These are phyloP conservation scores for Diaporthe ilicicola DNA, from an alignment of 2,329 filamentous ascomycete species.

Conservation along the genomic window DNA sequence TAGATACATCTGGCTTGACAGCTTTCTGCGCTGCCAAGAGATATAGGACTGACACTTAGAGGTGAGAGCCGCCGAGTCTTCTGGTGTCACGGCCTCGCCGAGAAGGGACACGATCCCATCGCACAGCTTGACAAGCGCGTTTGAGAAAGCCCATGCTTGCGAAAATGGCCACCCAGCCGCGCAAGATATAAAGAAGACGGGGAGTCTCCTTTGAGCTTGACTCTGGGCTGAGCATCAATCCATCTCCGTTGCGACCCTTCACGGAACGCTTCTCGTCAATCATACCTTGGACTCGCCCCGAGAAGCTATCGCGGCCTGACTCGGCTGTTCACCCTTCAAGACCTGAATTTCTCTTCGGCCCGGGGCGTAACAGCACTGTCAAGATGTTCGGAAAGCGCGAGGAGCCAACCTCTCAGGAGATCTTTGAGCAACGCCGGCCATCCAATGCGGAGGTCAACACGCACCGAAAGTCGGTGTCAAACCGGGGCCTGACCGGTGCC, in stretches of 20 bases:
- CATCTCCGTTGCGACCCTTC: conserved; percentile 1
- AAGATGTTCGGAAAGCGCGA: conserved; percentile 38
- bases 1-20: neutral
- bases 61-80: neutral
- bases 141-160: neutral
- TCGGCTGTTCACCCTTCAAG: neutral
- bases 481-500: conserved; percentile 37
- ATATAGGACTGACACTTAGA: neutral
- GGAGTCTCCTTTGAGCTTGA: neutral
- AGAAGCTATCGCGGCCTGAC: neutral
- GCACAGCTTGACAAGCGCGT: neutral
- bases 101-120: neutral
- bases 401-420: conserved; percentile 35
- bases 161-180: neutral
- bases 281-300: neutral
- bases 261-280: neutral
- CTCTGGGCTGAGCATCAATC: too few species aligned
- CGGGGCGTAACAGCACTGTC: neutral
- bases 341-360: neutral
- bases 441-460: conserved; percentile 35
- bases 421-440: conserved; percentile 35
- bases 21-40: conserved; percentile 20
- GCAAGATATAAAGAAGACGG: conserved; percentile 14
- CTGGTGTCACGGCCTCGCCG: conserved; percentile 14
- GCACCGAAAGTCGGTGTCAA: conserved; percentile 35